Percentiles rank a stretch among this genome's conserved stretches.
Conservation (phyloP, 805 yeast genomes). For the Ogataea philodendri region DNA sequence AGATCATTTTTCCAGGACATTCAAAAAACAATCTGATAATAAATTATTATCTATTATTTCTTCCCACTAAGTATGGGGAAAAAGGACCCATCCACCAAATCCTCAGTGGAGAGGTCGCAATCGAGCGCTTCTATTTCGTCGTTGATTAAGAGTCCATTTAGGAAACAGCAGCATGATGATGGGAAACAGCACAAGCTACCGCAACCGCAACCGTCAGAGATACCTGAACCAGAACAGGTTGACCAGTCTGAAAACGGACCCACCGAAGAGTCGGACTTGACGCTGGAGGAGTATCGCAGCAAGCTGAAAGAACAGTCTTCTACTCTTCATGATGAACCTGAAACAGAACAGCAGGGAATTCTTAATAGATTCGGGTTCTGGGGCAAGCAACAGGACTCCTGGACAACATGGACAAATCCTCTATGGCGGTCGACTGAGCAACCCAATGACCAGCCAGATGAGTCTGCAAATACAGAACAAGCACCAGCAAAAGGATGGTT, state of each 20-base stretch:
- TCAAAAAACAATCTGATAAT: not conserved
- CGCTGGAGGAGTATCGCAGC: slow-evolving; percentile 28
- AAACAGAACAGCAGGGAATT: slow-evolving; percentile 1
- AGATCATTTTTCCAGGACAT: slow-evolving; percentile 25
- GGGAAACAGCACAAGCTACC: not conserved
- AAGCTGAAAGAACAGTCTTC: slow-evolving; percentile 20
- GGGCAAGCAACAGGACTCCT: slow-evolving; percentile 5
- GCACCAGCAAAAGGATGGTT: slow-evolving; percentile 3
- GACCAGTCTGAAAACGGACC: too few relatives aligned
- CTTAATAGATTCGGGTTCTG: slow-evolving; percentile 7
- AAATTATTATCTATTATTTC: slow-evolving; percentile 2
- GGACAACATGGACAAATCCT: slow-evolving; percentile 17
- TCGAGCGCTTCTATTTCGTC: slow-evolving; percentile 24
- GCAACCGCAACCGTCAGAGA: slow-evolving; percentile 1
- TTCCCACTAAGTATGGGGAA: slow-evolving; percentile 9
- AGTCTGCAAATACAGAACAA: not conserved
- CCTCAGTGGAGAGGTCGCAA: slow-evolving; percentile 18
- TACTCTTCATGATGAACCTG: not conserved
- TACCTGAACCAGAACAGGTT: slow-evolving; percentile 2
- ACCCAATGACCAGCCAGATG: not conserved
- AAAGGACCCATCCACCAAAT: slow-evolving; percentile 2
- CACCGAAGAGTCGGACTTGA: slow-evolving; percentile 16
- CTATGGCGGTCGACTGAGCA: not conserved
- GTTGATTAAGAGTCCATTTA: slow-evolving; percentile 22
- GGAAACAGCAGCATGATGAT: slow-evolving; percentile 10